These are phyloP conservation scores for Kluyveromyces dobzhanskii DNA, from an alignment of 805 yeast genomes.

Conservation along the genomic window DNA sequence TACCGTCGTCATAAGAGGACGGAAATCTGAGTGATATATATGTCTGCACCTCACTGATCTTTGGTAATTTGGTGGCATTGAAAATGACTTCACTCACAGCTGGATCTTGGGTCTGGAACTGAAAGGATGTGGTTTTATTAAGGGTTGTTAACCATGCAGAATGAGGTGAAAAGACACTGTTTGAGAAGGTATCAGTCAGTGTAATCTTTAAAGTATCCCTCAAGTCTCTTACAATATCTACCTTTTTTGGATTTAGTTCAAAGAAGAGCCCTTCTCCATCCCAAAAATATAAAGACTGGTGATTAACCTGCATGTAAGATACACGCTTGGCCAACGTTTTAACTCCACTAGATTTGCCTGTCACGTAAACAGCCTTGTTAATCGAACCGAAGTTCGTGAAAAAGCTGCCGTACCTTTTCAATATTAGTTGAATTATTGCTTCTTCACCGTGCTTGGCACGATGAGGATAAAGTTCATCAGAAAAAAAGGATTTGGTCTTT, in stretches of 20 bases:
- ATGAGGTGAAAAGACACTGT: slow-evolving; percentile 5
- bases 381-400: slow-evolving; percentile 4
- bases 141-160: background rate
- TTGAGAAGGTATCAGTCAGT: background rate
- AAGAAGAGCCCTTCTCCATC: slow-evolving; percentile 11
- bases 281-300: slow-evolving; percentile 14
- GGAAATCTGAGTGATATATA: slow-evolving; percentile 18
- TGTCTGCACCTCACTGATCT: slow-evolving; percentile 27
- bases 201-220: slow-evolving; percentile 10
- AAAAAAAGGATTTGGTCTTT: slow-evolving; percentile 12
- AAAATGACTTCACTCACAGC: background rate
- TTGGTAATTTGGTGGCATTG: slow-evolving; percentile 12
- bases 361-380: background rate
- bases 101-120: slow-evolving; percentile 1
- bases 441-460: slow-evolving; percentile 11
- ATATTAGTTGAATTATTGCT: slow-evolving; percentile 10
- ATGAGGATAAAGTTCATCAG: slow-evolving; percentile 12
- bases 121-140: background rate
- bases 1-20: slow-evolving; percentile 6
- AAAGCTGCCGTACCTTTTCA: slow-evolving; percentile 6
- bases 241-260: slow-evolving; percentile 11
- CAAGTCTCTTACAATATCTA: slow-evolving; percentile 8
- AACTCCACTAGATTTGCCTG: background rate
- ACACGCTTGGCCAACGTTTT: background rate
- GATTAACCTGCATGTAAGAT: slow-evolving; percentile 10